Conservation (phyloP, 2,329 filamentous ascomycete genomes). For the Monilinia vaccinii-corymbosi region DNA sequence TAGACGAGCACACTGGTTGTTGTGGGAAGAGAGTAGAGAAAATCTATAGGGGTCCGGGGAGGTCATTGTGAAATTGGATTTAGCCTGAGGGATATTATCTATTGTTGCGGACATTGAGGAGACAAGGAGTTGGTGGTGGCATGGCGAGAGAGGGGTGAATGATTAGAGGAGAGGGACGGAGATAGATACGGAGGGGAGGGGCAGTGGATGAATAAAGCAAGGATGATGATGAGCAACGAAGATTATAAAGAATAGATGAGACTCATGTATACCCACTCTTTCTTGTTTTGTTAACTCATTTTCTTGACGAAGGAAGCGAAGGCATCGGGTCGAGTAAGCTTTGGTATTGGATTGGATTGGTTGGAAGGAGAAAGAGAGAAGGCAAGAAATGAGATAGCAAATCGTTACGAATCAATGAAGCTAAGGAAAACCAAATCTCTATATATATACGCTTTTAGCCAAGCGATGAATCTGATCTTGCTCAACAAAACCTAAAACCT, state of each 20-base stretch:
- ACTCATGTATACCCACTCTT: conserved; percentile 10
- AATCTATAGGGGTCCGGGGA: neutral
- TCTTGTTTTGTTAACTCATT: neutral
- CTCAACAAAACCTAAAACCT: no score
- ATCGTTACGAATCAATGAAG: neutral
- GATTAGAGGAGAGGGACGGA: neutral
- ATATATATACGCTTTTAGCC: neutral
- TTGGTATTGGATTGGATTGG: neutral
- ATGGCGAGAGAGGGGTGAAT: neutral
- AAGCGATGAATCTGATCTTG: no score
- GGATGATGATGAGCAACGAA: conserved; percentile 4
- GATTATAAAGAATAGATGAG: conserved; percentile 10
- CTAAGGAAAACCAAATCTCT: neutral
- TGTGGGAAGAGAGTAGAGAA: neutral
- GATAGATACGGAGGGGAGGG: neutral
- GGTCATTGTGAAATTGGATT: conserved; percentile 1
- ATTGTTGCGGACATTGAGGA: neutral
- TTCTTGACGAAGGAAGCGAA: conserved; percentile 1
- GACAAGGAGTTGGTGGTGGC: neutral
- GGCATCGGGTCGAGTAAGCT: neutral
- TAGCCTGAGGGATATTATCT: conserved; percentile 1
- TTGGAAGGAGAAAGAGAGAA: neutral
- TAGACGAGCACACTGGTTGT: conserved; percentile 11
- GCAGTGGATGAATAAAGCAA: conserved; percentile 8
- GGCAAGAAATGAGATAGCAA: neutral